These are phyloP conservation scores for Ajuga chamaepitys DNA, from an alignment of 257 asterid genomes.

Conservation along the genomic window DNA sequence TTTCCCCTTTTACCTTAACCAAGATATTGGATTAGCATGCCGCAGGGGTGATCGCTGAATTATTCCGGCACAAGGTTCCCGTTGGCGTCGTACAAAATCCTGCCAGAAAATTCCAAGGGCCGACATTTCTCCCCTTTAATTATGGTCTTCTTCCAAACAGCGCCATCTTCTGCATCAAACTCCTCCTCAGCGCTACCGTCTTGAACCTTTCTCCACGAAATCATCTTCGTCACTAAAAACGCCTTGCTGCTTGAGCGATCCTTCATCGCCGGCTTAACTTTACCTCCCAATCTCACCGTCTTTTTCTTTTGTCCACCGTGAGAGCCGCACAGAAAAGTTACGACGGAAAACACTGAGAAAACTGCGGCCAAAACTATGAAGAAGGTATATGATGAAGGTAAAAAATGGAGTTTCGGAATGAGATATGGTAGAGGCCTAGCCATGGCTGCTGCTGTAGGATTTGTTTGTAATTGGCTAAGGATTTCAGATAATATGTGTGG, in stretches of 20 bases:
- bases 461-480: too few relatives aligned
- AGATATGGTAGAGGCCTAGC: too few relatives aligned
- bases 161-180: constrained; percentile 25
- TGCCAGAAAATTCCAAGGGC: constrained; percentile 51
- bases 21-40: background rate
- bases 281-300: constrained; percentile 27
- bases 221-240: constrained; percentile 32
- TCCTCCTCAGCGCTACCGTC: constrained; percentile 27
- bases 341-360: too few relatives aligned
- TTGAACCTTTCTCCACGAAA: constrained; percentile 48
- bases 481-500: too few relatives aligned
- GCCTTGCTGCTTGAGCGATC: constrained; percentile 40
- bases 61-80: constrained; percentile 45
- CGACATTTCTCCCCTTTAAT: constrained; percentile 61
- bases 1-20: too few relatives aligned
- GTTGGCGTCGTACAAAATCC: constrained; percentile 46
- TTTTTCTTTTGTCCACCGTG: constrained; percentile 7
- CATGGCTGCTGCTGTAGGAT: too few relatives aligned
- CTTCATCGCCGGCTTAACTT: constrained; percentile 4
- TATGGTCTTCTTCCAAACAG: constrained; percentile 55
- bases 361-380: constrained; percentile 13
- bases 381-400: constrained; percentile 19
- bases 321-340: constrained; percentile 51
- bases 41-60: too few relatives aligned
- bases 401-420: too few relatives aligned